Conservation (phyloP, 345 rosid species). For the Acer negundo region DNA sequence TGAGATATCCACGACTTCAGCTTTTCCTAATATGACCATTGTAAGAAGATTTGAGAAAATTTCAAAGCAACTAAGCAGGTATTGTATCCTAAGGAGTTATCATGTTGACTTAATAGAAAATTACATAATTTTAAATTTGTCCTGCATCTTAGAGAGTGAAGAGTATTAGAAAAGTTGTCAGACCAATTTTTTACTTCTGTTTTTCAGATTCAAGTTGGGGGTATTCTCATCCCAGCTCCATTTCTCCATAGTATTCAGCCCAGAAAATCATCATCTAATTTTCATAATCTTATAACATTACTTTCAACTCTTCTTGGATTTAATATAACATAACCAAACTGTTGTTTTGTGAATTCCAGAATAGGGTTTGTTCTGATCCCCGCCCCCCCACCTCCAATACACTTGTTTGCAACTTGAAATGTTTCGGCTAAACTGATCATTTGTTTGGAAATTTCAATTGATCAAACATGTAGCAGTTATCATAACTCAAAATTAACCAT, state of each 20-base stretch:
- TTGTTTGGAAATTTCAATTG: background rate
- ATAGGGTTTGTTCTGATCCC: too few relatives aligned
- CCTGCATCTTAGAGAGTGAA: background rate
- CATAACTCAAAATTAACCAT: background rate
- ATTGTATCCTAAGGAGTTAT: background rate
- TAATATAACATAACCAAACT: background rate
- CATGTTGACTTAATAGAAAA: background rate
- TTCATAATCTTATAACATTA: background rate
- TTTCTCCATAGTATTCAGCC: slow-evolving; percentile 7
- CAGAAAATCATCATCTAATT: background rate
- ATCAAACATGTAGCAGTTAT: background rate
- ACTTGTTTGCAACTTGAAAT: background rate
- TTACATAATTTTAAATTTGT: background rate
- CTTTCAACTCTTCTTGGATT: slow-evolving; percentile 6
- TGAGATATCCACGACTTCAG: background rate
- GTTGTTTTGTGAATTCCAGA: background rate
- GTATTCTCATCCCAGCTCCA: background rate
- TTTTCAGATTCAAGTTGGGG: background rate
- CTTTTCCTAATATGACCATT: background rate
- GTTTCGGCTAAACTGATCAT: background rate
- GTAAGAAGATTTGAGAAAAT: background rate
- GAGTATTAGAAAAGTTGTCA: background rate
- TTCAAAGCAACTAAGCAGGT: background rate
- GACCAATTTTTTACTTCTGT: background rate
- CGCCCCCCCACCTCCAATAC: too few relatives aligned